Evolutionary conservation across 805 yeast genomes (phyloP).

Genomic region (Clavispora vitiphila): DNA sequence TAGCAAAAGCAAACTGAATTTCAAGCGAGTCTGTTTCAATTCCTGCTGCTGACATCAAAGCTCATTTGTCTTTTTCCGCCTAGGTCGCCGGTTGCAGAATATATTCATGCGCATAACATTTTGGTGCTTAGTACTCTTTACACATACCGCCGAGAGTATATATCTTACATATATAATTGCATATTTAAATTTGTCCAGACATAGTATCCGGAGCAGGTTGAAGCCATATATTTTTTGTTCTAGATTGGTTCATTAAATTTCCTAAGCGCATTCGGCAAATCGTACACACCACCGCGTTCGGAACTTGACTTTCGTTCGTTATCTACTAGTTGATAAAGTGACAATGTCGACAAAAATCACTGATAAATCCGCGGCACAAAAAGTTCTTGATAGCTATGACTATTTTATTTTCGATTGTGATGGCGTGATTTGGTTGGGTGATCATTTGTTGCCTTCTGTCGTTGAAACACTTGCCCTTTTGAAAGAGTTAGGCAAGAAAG

Average conservation of each 20-base stretch:
- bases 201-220: background rate
- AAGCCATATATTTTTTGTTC: too few relatives aligned
- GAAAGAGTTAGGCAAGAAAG: constrained; percentile 51
- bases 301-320: background rate
- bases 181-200: background rate
- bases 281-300: background rate
- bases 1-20: background rate
- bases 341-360: constrained; percentile 49
- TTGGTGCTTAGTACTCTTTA: background rate
- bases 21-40: background rate
- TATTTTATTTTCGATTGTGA: constrained; percentile 95
- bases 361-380: constrained; percentile 42
- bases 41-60: background rate
- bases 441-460: constrained; percentile 70
- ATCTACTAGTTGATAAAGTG: background rate
- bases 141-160: background rate
- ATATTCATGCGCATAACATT: background rate
- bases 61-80: background rate
- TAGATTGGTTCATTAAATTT: background rate
- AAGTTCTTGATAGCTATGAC: constrained; percentile 63
- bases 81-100: background rate
- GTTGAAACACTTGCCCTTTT: constrained; percentile 69
- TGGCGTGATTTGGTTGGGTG: constrained; percentile 94
- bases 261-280: background rate
- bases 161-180: background rate